Evolutionary conservation across 345 rosid species (phyloP).

Genomic region (Rhizophora mangle): DNA sequence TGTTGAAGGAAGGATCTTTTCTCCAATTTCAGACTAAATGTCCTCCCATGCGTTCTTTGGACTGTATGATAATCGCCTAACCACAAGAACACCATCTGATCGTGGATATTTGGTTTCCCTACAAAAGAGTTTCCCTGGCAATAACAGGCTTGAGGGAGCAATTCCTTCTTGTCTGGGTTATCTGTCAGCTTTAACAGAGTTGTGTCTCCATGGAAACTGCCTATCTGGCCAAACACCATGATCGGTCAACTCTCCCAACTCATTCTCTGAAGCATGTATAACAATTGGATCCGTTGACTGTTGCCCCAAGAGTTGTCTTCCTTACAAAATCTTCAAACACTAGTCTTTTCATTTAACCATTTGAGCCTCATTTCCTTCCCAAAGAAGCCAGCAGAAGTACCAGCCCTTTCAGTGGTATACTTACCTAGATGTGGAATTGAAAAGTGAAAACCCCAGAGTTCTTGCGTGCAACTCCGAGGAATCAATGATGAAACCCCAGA

Average conservation of each 20-base stretch:
- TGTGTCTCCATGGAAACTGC: conserved; percentile 40
- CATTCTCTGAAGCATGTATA: conserved; percentile 34
- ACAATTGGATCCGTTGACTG: conserved; percentile 41
- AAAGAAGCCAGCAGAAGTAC: conserved; percentile 35
- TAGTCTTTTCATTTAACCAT: conserved; percentile 50
- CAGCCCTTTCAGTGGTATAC: conserved; percentile 42
- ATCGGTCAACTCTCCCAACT: conserved; percentile 40
- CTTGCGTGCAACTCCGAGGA: conserved; percentile 6
- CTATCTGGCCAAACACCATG: conserved; percentile 42
- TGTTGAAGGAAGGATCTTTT: conserved; percentile 44
- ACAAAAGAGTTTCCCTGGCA: conserved; percentile 44
- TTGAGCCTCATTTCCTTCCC: conserved; percentile 43
- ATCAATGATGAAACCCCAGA: no score
- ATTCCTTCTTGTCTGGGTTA: conserved; percentile 45
- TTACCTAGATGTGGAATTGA: conserved; percentile 47
- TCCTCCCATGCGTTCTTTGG: conserved; percentile 40
- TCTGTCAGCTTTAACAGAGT: conserved; percentile 45
- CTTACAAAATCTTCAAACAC: conserved; percentile 44
- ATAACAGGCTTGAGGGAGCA: conserved; percentile 43
- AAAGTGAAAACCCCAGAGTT: conserved; percentile 41
- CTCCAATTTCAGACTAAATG: conserved; percentile 37
- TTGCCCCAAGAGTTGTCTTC: conserved; percentile 42
- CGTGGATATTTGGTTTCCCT: conserved; percentile 42
- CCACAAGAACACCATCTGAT: conserved; percentile 34
- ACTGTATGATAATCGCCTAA: conserved; percentile 41